Percentiles rank a stretch among this genome's conserved stretches.
These are phyloP conservation scores for Boletus coccyginus DNA, from an alignment of 768 basidiomycete species.

Conservation along the genomic window DNA sequence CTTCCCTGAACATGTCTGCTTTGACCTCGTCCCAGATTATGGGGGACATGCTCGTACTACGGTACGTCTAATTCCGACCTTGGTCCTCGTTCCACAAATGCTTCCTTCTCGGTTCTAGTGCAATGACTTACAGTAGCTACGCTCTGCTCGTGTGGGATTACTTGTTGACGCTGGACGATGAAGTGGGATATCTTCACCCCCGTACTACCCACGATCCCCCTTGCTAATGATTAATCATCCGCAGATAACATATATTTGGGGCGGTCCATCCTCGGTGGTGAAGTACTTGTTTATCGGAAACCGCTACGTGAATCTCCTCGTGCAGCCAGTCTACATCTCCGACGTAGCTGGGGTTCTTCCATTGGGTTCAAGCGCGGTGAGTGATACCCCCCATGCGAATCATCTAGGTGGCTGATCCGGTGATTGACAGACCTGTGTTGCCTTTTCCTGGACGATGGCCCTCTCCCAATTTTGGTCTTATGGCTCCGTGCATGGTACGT, in stretches of 20 bases:
- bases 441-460: not conserved
- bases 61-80: not conserved
- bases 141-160: constrained; percentile 4
- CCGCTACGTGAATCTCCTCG: constrained; percentile 2
- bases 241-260: not conserved
- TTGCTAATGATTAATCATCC: not conserved
- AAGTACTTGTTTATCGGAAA: constrained; percentile 2
- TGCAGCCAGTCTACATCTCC: not conserved
- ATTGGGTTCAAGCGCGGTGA: not conserved
- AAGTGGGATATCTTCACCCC: not conserved
- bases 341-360: not conserved
- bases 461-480: not conserved
- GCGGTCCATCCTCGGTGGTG: not conserved
- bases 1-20: not conserved
- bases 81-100: not conserved
- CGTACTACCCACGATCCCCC: not conserved
- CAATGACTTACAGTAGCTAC: not conserved
- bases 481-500: not conserved
- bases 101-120: not conserved
- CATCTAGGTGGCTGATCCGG: not conserved
- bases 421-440: not conserved
- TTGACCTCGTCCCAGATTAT: not conserved
- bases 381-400: not conserved
- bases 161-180: constrained; percentile 6
- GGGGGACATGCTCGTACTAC: not conserved